These are phyloP conservation scores for Verticillium klebahnii DNA, from an alignment of 2,329 filamentous ascomycete species.

Conservation along the genomic window DNA sequence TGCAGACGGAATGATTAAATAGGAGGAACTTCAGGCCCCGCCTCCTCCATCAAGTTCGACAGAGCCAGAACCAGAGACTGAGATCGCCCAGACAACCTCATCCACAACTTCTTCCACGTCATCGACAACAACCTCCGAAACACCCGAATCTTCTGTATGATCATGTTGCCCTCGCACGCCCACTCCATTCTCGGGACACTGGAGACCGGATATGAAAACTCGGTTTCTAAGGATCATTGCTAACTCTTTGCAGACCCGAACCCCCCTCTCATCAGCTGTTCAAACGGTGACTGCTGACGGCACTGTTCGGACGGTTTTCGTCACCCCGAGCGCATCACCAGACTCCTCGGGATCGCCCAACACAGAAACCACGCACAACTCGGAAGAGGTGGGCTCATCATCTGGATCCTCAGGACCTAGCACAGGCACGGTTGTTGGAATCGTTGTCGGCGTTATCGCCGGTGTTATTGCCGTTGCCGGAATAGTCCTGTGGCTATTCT, in stretches of 20 bases:
- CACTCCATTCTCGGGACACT: not conserved
- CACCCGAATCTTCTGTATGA: not conserved
- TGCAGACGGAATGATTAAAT: not conserved
- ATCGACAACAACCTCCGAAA: not conserved
- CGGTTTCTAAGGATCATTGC: not conserved
- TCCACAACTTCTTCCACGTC: not conserved
- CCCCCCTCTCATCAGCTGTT: conserved; percentile 24
- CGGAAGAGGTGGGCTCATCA: not conserved
- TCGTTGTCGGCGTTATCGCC: conserved; percentile 30
- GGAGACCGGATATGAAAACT: not conserved
- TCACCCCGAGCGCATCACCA: conserved; percentile 36
- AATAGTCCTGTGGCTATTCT: conserved; percentile 35
- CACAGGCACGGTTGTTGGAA: conserved; percentile 45
- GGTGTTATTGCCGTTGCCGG: conserved; percentile 33
- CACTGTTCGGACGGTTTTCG: conserved; percentile 49
- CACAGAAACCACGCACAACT: conserved; percentile 7
- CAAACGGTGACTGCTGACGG: conserved; percentile 53
- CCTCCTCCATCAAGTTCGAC: conserved; percentile 20
- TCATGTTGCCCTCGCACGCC: not conserved
- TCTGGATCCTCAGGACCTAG: conserved; percentile 22
- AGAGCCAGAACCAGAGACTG: conserved; percentile 9
- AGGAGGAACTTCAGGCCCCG: conserved; percentile 17
- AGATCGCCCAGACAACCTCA: conserved; percentile 1
- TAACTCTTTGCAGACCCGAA: conserved; percentile 18
- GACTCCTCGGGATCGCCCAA: conserved; percentile 9